Percentiles rank a stretch among this genome's conserved stretches.
Evolutionary conservation across 371 early-diverging fungal species (phyloP).

Genomic region (Lichtheimia corymbifera): DNA sequence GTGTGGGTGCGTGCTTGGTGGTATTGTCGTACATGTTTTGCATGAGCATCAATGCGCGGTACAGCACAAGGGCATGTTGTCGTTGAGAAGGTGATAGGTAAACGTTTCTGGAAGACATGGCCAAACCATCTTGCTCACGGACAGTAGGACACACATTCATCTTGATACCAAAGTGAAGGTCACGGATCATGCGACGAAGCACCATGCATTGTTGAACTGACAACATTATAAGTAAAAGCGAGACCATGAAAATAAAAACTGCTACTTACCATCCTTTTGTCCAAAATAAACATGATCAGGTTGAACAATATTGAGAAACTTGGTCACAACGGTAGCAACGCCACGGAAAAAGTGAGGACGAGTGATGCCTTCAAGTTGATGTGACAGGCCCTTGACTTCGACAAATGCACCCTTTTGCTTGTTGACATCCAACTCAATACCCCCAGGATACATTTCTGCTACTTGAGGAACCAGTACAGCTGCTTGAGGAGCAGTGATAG

Average conservation of each 20-base stretch:
- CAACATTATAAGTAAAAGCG: slow-evolving; percentile 1
- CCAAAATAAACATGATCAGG: slow-evolving; percentile 90
- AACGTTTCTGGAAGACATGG: slow-evolving; percentile 88
- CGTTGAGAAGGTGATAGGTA: slow-evolving; percentile 81
- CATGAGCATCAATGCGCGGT: slow-evolving; percentile 67
- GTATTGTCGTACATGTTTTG: slow-evolving; percentile 53
- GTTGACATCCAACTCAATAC: slow-evolving; percentile 75
- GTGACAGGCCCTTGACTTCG: slow-evolving; percentile 84
- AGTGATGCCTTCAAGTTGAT: slow-evolving; percentile 89
- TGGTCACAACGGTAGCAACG: slow-evolving; percentile 94
- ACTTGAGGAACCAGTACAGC: slow-evolving; percentile 84
- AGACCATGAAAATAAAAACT: neutral
- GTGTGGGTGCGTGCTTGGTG: slow-evolving; percentile 40
- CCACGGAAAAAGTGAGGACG: slow-evolving; percentile 98
- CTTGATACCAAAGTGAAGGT: slow-evolving; percentile 79
- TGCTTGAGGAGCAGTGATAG: slow-evolving; percentile 42
- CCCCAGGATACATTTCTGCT: slow-evolving; percentile 91
- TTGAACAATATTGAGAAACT: slow-evolving; percentile 88
- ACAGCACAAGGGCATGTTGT: slow-evolving; percentile 74
- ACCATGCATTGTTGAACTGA: slow-evolving; percentile 91
- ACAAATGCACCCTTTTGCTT: slow-evolving; percentile 91
- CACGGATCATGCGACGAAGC: slow-evolving; percentile 75
- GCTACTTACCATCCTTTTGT: slow-evolving; percentile 87
- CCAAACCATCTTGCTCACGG: slow-evolving; percentile 87
- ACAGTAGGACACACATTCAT: slow-evolving; percentile 78